Percentiles rank a stretch among this genome's conserved stretches.
Conservation (phyloP, 2,329 filamentous ascomycete genomes). For the Paecilomyces sp. region DNA sequence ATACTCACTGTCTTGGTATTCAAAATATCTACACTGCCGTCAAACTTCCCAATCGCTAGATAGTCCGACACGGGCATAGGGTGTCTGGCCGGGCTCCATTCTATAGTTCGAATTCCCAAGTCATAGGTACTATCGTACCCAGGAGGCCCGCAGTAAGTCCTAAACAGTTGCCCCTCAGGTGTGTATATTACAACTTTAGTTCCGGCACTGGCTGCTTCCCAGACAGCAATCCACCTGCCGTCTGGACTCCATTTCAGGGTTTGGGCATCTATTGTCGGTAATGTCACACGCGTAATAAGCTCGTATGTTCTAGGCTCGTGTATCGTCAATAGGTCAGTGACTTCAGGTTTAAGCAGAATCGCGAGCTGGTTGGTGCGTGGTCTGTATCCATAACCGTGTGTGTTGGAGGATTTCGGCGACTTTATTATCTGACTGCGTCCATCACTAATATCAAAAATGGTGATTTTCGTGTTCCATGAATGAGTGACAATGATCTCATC, state of each 20-base stretch:
- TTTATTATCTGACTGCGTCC: slow-evolving; percentile 32
- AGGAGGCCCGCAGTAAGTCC: slow-evolving; percentile 40
- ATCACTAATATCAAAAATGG: slow-evolving; percentile 26
- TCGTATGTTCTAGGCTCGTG: slow-evolving; percentile 30
- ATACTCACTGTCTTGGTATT: slow-evolving; percentile 33
- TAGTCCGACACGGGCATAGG: slow-evolving; percentile 23
- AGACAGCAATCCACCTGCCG: slow-evolving; percentile 52
- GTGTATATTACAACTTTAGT: slow-evolving; percentile 50
- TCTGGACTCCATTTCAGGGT: slow-evolving; percentile 54
- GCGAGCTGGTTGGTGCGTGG: slow-evolving; percentile 34
- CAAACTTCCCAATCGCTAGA: slow-evolving; percentile 45
- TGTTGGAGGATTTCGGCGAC: slow-evolving; percentile 30
- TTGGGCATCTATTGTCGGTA: slow-evolving; percentile 50
- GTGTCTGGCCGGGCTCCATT: slow-evolving; percentile 42
- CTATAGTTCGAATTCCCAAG: slow-evolving; percentile 45
- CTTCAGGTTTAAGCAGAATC: slow-evolving; percentile 32
- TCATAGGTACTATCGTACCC: slow-evolving; percentile 33
- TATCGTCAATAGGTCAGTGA: slow-evolving; percentile 30
- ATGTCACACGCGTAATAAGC: slow-evolving; percentile 22
- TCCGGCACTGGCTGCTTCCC: slow-evolving; percentile 47
- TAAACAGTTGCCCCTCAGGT: slow-evolving; percentile 52
- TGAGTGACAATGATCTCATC: slow-evolving; percentile 33
- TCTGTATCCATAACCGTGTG: slow-evolving; percentile 31
- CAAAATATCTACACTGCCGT: slow-evolving; percentile 43
- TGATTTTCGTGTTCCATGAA: slow-evolving; percentile 32